phyloP scores from a whole-genome alignment of 2,329 filamentous ascomycete species.

The Coniochaeta ligniaria region DNA sequence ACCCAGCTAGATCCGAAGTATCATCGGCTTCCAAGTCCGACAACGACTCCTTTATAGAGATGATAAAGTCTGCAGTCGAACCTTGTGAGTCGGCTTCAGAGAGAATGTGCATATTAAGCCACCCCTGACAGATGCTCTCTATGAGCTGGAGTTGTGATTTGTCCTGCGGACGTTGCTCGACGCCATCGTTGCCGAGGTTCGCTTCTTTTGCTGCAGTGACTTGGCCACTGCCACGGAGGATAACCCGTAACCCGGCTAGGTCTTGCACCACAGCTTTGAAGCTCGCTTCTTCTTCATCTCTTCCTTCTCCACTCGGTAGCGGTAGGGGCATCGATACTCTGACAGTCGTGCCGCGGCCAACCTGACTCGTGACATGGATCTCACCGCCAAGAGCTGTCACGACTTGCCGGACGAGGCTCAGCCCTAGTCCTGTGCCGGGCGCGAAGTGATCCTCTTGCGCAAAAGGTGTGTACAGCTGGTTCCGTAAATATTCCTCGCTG shows the following conservation, averaged over 20 bases:
- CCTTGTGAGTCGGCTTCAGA: slow-evolving; percentile 4
- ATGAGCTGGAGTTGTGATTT: slow-evolving; percentile 12
- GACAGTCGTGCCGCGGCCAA: slow-evolving; percentile 22
- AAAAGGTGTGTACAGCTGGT: slow-evolving; percentile 55
- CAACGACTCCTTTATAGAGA: slow-evolving; percentile 12
- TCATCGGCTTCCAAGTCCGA: not conserved
- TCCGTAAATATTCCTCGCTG: slow-evolving; percentile 50
- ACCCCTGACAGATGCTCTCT: slow-evolving; percentile 21
- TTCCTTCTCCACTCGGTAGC: not conserved
- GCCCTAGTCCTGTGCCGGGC: slow-evolving; percentile 54
- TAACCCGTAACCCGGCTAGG: slow-evolving; percentile 18
- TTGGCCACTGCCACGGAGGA: slow-evolving; percentile 5
- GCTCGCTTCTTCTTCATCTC: slow-evolving; percentile 13
- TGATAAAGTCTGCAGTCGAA: slow-evolving; percentile 16
- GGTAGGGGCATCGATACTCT: slow-evolving; percentile 12
- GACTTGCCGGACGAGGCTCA: slow-evolving; percentile 57
- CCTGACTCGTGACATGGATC: slow-evolving; percentile 44
- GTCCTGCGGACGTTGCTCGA: not conserved
- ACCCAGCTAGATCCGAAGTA: not conserved
- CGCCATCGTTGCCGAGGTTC: not conserved
- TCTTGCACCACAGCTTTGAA: slow-evolving; percentile 20
- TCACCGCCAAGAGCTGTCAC: slow-evolving; percentile 49
- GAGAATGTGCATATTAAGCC: slow-evolving; percentile 18
- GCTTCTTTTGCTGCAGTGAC: not conserved
- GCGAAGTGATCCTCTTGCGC: slow-evolving; percentile 54